Conservation (phyloP, 2,329 filamentous ascomycete genomes). For the Botryotinia calthae region DNA sequence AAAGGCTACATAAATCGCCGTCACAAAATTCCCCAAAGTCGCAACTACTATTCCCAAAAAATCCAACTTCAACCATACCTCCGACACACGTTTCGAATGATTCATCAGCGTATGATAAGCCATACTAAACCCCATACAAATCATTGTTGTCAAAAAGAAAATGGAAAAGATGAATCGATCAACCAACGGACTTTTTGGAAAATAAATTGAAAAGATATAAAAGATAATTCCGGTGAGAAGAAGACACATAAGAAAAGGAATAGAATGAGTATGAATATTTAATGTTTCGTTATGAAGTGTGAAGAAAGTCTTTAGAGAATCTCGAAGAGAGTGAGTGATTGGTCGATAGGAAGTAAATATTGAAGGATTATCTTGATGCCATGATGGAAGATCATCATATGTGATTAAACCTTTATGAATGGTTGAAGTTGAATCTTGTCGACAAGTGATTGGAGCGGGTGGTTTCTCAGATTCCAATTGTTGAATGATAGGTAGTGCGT, state of each 20-base stretch:
- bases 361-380: constrained; percentile 14
- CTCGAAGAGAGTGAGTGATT: background rate
- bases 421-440: too few relatives aligned
- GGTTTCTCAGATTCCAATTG: constrained; percentile 5
- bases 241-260: background rate
- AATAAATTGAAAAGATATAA: background rate
- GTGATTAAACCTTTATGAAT: background rate
- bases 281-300: constrained; percentile 16
- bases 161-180: constrained; percentile 4
- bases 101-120: constrained; percentile 19
- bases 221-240: background rate
- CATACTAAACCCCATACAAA: constrained; percentile 13
- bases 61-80: constrained; percentile 16
- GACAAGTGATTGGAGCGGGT: too few relatives aligned
- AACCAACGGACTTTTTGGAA: background rate
- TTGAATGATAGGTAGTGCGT: background rate
- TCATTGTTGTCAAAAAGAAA: background rate
- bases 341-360: constrained; percentile 16
- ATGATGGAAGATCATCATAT: constrained; percentile 13
- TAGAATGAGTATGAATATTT: constrained; percentile 13
- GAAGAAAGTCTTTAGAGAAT: background rate
- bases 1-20: constrained; percentile 14
- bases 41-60: constrained; percentile 15
- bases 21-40: constrained; percentile 18
- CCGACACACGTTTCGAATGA: background rate